Evolutionary conservation across 352 stramenopile species (phyloP).

Genomic region (Pythium grandisporangium): DNA sequence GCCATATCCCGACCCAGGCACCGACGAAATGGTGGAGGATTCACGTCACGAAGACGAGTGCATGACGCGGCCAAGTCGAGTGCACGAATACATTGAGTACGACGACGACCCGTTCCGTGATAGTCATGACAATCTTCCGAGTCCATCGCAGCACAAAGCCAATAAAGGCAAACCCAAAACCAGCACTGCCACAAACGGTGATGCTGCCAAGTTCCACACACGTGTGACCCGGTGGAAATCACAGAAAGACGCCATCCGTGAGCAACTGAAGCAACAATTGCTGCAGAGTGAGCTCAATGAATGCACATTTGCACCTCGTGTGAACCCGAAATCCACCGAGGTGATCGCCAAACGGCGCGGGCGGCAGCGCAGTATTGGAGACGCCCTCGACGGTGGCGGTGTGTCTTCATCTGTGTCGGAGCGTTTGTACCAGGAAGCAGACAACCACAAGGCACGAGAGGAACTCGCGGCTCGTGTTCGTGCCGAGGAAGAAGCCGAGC

Average conservation of each 20-base stretch:
- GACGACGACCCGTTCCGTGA: no score
- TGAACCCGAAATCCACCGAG: constrained; percentile 71
- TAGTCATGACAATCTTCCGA: no score
- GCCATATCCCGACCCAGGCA: no score
- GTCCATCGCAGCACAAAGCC: no score
- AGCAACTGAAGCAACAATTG: constrained; percentile 76
- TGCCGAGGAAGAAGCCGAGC: constrained; percentile 59
- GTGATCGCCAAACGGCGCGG: constrained; percentile 49
- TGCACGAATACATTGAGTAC: no score
- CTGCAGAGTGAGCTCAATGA: constrained; percentile 64
- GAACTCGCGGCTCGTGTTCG: constrained; percentile 53
- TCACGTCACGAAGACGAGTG: no score
- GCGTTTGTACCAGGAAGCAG: constrained; percentile 64
- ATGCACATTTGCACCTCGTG: constrained; percentile 66
- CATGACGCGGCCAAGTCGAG: no score
- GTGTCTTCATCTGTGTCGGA: constrained; percentile 58
- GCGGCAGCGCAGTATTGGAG: constrained; percentile 15
- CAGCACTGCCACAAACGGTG: constrained; percentile 3
- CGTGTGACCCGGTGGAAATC: constrained; percentile 72
- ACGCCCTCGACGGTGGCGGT: constrained; percentile 14
- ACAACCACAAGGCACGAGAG: constrained; percentile 66
- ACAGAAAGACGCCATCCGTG: constrained; percentile 62
- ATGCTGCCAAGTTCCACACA: constrained; percentile 50
- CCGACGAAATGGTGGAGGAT: no score
- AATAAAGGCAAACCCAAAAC: constrained; percentile 14